These are phyloP conservation scores for Albugo laibachii DNA, from an alignment of 352 stramenopile genomes.

Conservation along the genomic window DNA sequence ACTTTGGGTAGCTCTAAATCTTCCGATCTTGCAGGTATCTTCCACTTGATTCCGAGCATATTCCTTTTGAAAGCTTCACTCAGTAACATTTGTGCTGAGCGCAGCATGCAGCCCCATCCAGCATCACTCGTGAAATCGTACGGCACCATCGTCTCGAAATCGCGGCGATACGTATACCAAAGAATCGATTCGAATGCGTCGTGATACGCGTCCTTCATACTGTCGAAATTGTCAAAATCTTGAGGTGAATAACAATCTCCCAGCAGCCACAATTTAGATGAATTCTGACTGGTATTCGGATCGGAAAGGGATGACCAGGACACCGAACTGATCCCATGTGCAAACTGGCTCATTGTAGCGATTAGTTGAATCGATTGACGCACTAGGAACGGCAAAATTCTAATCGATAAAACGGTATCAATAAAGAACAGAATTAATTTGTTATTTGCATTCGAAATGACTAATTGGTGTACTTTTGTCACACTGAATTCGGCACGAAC, in stretches of 20 bases:
- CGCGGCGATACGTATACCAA: conserved; percentile 82
- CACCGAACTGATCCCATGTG: conserved; percentile 57
- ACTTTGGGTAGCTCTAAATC: conserved; percentile 13
- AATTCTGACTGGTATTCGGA: conserved; percentile 8
- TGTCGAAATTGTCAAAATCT: conserved; percentile 7
- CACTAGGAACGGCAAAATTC: too few species aligned
- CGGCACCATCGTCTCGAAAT: conserved; percentile 71
- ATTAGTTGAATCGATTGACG: background rate
- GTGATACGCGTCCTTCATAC: conserved; percentile 29
- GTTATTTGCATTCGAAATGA: too few species aligned
- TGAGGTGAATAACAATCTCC: conserved; percentile 10
- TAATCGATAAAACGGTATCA: too few species aligned
- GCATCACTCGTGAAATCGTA: conserved; percentile 83
- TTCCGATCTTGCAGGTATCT: conserved; percentile 14
- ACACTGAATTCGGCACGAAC: too few species aligned
- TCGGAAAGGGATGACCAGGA: conserved; percentile 16
- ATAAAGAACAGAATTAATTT: too few species aligned
- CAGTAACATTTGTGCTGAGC: conserved; percentile 89
- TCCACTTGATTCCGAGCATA: conserved; percentile 31
- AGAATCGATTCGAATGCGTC: conserved; percentile 39
- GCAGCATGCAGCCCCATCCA: conserved; percentile 93
- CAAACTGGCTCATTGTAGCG: conserved; percentile 57
- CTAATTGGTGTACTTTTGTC: too few species aligned
- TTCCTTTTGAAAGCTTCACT: conserved; percentile 74
- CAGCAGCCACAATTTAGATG: conserved; percentile 30